Evolutionary conservation across 1,139 yeast genomes (phyloP), one percentile per base, ranked within the genome.

Genomic region (Sugiyamaella novakii): DNA sequence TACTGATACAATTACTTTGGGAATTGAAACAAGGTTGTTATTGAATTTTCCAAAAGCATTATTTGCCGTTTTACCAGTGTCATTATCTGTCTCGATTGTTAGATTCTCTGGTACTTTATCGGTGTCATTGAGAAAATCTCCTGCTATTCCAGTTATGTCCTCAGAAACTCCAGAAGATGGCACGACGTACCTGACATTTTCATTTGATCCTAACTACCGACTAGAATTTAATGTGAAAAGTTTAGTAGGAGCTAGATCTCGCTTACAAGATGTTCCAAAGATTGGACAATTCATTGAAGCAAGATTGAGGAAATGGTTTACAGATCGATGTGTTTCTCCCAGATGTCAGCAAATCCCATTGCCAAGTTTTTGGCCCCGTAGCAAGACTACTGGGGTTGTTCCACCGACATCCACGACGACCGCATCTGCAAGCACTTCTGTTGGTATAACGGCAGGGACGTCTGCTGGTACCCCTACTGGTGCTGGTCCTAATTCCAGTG

Each of bases 91-190:
- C 1, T 87, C 97, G 0, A 81, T 94, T 38, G 95, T 91, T 1
- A 75, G 96, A 56, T 92, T 94, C 63, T 85, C 95, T n/a, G 98
- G 97, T 0, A 85, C 96, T 58, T 72, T 92, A 33, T 84, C 95
- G 0, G 87, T 91, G 0, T 85, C 96, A 0, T 69, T 89, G 54
- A 76, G 82, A 29, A 48, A 50, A 15, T 46, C 44, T 7, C 54
- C 52, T 17, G 50, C 41, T 1, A 19, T 25, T 18, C 18, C 43
- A 8, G 25, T 11, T 4, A 19, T 22, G 5, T 8, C 38, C 11
- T 60, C 55, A 7, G 58, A 59, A n/a, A 59, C 63, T 22, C 25
- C 25, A 22, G 25, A 22, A 6, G 41, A 46, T 29, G 43, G 42
- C 25, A 25, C 22, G 34, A 84, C 92, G 1, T 91, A 88, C 8